Conservation (phyloP, 345 rosid species). For the Iberis pinnata region DNA sequence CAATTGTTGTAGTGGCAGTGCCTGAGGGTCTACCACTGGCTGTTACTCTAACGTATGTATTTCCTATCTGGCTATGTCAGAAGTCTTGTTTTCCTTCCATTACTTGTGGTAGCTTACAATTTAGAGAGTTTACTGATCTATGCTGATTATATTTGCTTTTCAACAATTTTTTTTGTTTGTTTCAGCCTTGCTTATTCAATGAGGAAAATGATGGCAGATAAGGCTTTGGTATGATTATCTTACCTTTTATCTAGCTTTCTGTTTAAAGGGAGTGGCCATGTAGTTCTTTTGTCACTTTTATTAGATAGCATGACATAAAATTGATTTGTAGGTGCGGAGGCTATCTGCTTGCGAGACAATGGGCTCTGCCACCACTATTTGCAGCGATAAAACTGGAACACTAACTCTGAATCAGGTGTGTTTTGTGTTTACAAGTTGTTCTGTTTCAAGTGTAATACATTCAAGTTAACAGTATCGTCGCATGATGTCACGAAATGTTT, state of each 20-base stretch:
- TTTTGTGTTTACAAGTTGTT: slow-evolving; percentile 9
- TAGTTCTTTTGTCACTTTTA: background rate
- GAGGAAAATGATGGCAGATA: slow-evolving; percentile 99
- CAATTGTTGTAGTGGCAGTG: slow-evolving; percentile 96
- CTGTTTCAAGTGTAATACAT: background rate
- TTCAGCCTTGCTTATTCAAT: slow-evolving; percentile 90
- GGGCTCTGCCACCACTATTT: slow-evolving; percentile 97
- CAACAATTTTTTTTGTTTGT: background rate
- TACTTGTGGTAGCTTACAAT: slow-evolving; percentile 8
- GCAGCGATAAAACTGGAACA: slow-evolving; percentile 98
- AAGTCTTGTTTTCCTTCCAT: background rate
- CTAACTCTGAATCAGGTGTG: slow-evolving; percentile 74
- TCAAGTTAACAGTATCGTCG: background rate
- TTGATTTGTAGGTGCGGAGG: slow-evolving; percentile 68
- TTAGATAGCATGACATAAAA: slow-evolving; percentile 12
- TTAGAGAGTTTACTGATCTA: slow-evolving; percentile 1
- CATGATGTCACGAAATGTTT: background rate
- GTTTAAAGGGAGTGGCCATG: slow-evolving; percentile 1
- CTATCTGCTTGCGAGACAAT: slow-evolving; percentile 98
- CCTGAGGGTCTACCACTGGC: slow-evolving; percentile 99
- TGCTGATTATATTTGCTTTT: slow-evolving; percentile 14
- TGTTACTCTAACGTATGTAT: slow-evolving; percentile 87
- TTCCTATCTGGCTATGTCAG: background rate
- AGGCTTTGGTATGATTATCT: slow-evolving; percentile 69
- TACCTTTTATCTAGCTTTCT: background rate